Percentiles rank a stretch among this genome's conserved stretches.
These are phyloP conservation scores for Domatiomyces catenatus DNA, from an alignment of 2,329 filamentous ascomycete genomes.

Conservation along the genomic window DNA sequence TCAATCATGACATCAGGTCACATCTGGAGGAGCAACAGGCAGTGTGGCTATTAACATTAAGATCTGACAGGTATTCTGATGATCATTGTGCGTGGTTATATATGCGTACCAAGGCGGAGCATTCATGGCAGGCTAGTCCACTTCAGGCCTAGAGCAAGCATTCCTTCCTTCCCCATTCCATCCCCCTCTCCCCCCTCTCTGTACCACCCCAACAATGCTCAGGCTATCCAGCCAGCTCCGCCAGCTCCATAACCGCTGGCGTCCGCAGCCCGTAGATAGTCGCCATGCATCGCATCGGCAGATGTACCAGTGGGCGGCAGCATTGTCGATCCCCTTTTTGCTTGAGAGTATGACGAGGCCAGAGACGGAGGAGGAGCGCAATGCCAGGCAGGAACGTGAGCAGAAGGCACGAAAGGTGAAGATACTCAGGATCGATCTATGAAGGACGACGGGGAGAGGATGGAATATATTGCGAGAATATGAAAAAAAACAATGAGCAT, in stretches of 20 bases:
- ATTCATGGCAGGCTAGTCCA: no score
- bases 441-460: neutral
- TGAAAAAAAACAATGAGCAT: no score
- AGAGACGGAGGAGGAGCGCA: neutral
- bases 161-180: neutral
- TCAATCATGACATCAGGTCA: no score
- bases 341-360: neutral
- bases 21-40: no score
- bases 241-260: neutral
- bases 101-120: no score
- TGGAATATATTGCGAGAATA: no score
- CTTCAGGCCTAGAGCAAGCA: no score
- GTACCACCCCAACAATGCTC: neutral
- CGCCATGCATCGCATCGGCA: neutral
- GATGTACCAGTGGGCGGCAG: neutral
- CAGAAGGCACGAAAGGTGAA: neutral
- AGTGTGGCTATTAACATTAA: no score
- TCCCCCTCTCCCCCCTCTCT: no score
- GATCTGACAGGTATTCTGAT: no score
- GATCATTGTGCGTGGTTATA: no score
- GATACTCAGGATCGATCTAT: neutral
- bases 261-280: neutral
- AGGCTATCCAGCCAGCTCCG: neutral
- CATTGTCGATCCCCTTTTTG: neutral
- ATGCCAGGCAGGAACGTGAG: neutral